These are phyloP conservation scores for Oryza coarctata DNA, from an alignment of 176 grass and related monocot genomes.

Conservation along the genomic window DNA sequence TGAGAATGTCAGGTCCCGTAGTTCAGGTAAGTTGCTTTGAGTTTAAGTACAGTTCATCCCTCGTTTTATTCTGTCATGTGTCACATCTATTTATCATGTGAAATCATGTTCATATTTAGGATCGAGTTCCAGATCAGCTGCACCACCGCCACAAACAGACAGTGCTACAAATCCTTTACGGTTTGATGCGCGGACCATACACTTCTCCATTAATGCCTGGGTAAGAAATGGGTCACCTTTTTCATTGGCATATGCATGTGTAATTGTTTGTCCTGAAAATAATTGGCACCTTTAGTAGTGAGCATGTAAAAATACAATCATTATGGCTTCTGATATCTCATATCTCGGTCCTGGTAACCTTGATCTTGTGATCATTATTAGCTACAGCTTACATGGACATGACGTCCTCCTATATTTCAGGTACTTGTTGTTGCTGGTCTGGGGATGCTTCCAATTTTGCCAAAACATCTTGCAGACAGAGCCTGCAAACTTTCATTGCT, in stretches of 20 bases:
- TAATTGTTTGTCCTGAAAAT: not conserved
- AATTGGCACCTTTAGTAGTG: not conserved
- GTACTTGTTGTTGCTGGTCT: conserved; percentile 79
- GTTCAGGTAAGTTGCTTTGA: conserved; percentile 55
- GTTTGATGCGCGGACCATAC: conserved; percentile 65
- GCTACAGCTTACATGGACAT: not conserved
- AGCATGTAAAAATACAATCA: not conserved
- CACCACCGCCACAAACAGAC: conserved; percentile 18
- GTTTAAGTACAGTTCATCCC: not conserved
- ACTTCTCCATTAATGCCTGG: conserved; percentile 90
- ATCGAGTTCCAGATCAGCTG: conserved; percentile 46
- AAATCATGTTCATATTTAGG: conserved; percentile 43
- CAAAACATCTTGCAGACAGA: conserved; percentile 71
- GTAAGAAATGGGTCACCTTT: conserved; percentile 39
- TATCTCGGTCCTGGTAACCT: not conserved
- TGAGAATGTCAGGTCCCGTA: conserved; percentile 46
- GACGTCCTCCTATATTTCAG: conserved; percentile 39
- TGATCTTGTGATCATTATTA: not conserved
- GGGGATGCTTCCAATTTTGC: conserved; percentile 80
- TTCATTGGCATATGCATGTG: not conserved
- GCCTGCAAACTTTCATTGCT: conserved; percentile 83
- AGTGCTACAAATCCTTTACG: conserved; percentile 52
- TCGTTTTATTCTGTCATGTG: not conserved
- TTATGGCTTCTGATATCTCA: not conserved
- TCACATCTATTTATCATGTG: conserved; percentile 11